phyloP scores from a whole-genome alignment of 2,329 filamentous ascomycete species.

The Mycosphaerella arachidis region DNA sequence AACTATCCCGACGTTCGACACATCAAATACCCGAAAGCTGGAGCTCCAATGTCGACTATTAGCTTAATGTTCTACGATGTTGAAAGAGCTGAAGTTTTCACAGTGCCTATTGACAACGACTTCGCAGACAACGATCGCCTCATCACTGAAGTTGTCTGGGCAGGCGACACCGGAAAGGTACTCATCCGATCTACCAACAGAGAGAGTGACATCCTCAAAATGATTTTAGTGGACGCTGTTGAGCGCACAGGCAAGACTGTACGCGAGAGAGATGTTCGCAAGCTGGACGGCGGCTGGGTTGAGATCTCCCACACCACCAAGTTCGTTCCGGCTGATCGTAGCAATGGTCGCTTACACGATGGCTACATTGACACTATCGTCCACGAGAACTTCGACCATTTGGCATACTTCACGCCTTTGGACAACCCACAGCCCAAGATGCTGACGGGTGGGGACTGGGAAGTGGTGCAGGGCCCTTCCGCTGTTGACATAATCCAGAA shows the following conservation, averaged over 20 bases:
- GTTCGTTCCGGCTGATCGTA: constrained; percentile 78
- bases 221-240: constrained; percentile 77
- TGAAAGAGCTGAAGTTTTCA: constrained; percentile 69
- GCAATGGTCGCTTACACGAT: constrained; percentile 65
- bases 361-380: constrained; percentile 93
- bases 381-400: constrained; percentile 78
- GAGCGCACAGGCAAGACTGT: constrained; percentile 71
- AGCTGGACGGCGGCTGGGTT: constrained; percentile 95
- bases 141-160: constrained; percentile 92
- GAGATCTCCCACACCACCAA: constrained; percentile 83
- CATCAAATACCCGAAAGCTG: constrained; percentile 97
- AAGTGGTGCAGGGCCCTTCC: constrained; percentile 80
- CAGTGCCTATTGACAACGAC: constrained; percentile 69
- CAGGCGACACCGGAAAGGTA: constrained; percentile 66
- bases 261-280: constrained; percentile 70
- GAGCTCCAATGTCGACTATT: constrained; percentile 86
- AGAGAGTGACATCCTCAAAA: constrained; percentile 84
- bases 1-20: constrained; percentile 83
- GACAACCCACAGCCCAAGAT: constrained; percentile 77
- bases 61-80: constrained; percentile 86
- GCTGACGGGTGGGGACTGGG: constrained; percentile 86
- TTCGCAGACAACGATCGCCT: constrained; percentile 79
- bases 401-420: constrained; percentile 88
- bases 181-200: constrained; percentile 90
- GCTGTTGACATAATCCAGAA: constrained; percentile 81